Conservation (phyloP, 2,329 filamentous ascomycete species). For the Coniochaeta pulveracea region DNA sequence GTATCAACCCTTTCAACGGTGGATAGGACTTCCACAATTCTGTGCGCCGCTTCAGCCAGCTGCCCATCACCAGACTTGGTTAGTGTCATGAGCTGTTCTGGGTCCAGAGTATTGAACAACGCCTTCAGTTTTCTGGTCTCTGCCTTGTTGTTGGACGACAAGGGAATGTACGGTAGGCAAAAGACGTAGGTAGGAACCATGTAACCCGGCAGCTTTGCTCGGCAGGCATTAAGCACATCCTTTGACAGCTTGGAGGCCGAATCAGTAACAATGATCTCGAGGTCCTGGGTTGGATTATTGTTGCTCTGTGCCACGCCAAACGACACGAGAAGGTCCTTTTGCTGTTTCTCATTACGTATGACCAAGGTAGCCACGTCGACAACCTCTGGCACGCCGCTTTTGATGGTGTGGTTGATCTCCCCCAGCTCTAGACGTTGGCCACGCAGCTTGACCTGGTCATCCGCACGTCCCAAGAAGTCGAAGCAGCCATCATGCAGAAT, state of each 20-base stretch:
- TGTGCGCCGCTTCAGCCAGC: slow-evolving; percentile 24
- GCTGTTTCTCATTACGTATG: slow-evolving; percentile 54
- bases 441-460: slow-evolving; percentile 86
- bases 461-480: slow-evolving; percentile 76
- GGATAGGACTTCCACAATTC: slow-evolving; percentile 42
- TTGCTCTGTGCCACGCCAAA: slow-evolving; percentile 38
- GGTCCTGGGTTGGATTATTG: neutral
- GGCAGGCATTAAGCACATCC: slow-evolving; percentile 51
- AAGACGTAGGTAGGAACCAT: slow-evolving; percentile 88
- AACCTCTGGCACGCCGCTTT: slow-evolving; percentile 42
- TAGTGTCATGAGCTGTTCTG: slow-evolving; percentile 51
- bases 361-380: slow-evolving; percentile 70
- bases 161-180: slow-evolving; percentile 57
- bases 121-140: slow-evolving; percentile 59
- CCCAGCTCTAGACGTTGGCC: slow-evolving; percentile 83
- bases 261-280: slow-evolving; percentile 18
- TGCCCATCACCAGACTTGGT: slow-evolving; percentile 28
- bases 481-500: slow-evolving; percentile 72
- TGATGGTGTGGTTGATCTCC: slow-evolving; percentile 81
- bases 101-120: slow-evolving; percentile 51
- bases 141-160: slow-evolving; percentile 84
- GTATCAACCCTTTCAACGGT: slow-evolving; percentile 38
- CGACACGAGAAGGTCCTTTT: slow-evolving; percentile 73
- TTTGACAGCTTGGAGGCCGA: slow-evolving; percentile 27
- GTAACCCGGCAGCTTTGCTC: slow-evolving; percentile 61